A percentile compares a stretch with the other conserved stretches of the same genome.
Conservation (phyloP, 2,329 filamentous ascomycete species). For the Phaeomoniella chlamydospora region DNA sequence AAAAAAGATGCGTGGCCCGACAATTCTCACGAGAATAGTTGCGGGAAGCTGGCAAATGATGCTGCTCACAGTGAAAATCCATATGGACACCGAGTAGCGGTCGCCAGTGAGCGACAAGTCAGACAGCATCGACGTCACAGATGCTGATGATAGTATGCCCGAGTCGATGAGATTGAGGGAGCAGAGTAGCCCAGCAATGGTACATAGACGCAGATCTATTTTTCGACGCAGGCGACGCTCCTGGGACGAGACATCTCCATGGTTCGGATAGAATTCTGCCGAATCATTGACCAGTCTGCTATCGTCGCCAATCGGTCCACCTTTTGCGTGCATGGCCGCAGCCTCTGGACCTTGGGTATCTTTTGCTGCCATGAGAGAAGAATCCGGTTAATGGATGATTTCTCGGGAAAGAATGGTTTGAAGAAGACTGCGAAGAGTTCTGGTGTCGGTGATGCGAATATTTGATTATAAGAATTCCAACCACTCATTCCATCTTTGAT, state of each 20-base stretch:
- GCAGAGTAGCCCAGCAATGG: slow-evolving; percentile 56
- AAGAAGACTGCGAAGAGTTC: too few relatives aligned
- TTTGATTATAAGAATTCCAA: too few relatives aligned
- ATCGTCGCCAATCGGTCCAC: too few relatives aligned
- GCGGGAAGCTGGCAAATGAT: slow-evolving; percentile 56
- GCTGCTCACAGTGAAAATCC: slow-evolving; percentile 57
- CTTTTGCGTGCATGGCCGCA: too few relatives aligned
- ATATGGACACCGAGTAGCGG: slow-evolving; percentile 55
- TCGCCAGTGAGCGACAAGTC: slow-evolving; percentile 52
- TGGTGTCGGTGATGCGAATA: too few relatives aligned
- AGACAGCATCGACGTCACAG: slow-evolving; percentile 51
- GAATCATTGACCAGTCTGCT: too few relatives aligned
- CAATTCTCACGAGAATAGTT: slow-evolving; percentile 49
- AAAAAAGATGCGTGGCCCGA: slow-evolving; percentile 52
- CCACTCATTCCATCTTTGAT: too few relatives aligned
- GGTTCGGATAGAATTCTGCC: not conserved
- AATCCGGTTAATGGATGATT: too few relatives aligned
- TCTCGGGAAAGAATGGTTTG: too few relatives aligned
- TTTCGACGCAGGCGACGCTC: slow-evolving; percentile 42
- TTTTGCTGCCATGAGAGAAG: too few relatives aligned
- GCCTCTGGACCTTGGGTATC: too few relatives aligned
- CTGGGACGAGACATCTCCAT: slow-evolving; percentile 8
- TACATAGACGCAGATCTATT: slow-evolving; percentile 53
- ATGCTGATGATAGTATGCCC: slow-evolving; percentile 54
- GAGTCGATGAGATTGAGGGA: slow-evolving; percentile 56